phyloP scores from a whole-genome alignment of 805 yeast genomes.

The Starmerella bombicola region DNA sequence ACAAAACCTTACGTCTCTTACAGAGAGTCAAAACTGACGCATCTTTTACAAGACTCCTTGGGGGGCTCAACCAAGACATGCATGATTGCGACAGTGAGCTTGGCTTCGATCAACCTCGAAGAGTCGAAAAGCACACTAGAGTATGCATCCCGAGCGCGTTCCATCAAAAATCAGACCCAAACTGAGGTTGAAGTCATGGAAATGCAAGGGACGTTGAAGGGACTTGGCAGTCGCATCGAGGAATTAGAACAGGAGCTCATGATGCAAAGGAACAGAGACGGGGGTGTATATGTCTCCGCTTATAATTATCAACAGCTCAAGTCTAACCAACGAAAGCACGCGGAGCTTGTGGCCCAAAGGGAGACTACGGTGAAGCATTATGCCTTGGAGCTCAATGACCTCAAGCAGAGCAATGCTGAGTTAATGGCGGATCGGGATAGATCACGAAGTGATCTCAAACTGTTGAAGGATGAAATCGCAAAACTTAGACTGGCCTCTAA shows the following conservation, averaged over 20 bases:
- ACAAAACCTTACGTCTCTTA: conserved; percentile 63
- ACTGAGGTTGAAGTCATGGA: conserved; percentile 49
- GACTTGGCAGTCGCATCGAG: conserved; percentile 44
- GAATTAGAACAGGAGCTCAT: conserved; percentile 45
- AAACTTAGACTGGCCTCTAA: neutral
- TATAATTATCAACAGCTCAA: conserved; percentile 34
- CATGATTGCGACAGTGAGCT: conserved; percentile 75
- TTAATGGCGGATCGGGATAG: conserved; percentile 1
- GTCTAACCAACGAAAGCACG: conserved; percentile 3
- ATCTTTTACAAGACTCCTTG: conserved; percentile 65
- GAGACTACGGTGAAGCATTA: conserved; percentile 4
- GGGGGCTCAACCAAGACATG: conserved; percentile 86
- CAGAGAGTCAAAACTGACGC: conserved; percentile 68
- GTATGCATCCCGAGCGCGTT: conserved; percentile 78
- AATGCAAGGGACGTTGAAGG: conserved; percentile 38
- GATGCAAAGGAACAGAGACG: conserved; percentile 53
- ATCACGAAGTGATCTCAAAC: neutral
- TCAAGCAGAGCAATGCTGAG: neutral
- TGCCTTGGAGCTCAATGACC: neutral
- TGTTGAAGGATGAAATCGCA: neutral
- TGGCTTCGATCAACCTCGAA: conserved; percentile 62
- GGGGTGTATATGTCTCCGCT: conserved; percentile 53
- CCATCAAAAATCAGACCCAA: conserved; percentile 62
- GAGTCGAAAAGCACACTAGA: conserved; percentile 79
- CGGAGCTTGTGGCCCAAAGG: conserved; percentile 7